phyloP scores from a whole-genome alignment of 192 early-diverging fungal genomes.

The Funneliformis geosporum region DNA sequence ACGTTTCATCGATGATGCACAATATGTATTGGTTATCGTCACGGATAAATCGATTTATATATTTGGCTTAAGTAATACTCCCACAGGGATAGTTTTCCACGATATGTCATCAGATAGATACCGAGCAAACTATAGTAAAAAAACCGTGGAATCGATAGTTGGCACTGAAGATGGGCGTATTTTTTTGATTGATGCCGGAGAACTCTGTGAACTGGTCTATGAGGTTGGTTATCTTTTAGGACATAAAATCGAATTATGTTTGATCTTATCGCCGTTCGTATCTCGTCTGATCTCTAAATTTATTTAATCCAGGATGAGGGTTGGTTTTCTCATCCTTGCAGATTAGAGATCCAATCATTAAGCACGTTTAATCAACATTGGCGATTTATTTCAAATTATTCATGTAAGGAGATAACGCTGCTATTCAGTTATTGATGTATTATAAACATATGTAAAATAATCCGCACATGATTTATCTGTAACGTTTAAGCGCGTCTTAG shows the following conservation, averaged over 20 bases:
- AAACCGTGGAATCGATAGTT: constrained; percentile 6
- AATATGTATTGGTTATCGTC: constrained; percentile 17
- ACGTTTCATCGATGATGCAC: constrained; percentile 20
- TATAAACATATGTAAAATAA: neutral
- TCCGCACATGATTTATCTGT: neutral
- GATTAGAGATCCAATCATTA: neutral
- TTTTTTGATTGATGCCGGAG: constrained; percentile 18
- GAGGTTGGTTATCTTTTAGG: neutral
- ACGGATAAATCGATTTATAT: constrained; percentile 8
- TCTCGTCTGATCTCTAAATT: neutral
- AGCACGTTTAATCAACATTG: neutral
- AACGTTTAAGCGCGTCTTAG: neutral
- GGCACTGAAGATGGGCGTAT: constrained; percentile 21
- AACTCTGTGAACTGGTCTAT: constrained; percentile 22
- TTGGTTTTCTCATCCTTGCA: constrained; percentile 17
- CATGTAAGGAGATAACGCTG: neutral
- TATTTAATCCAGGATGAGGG: constrained; percentile 12
- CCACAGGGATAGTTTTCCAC: constrained; percentile 3
- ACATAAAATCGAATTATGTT: neutral
- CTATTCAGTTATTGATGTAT: neutral
- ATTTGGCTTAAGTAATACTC: constrained; percentile 8
- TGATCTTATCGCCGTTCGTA: neutral
- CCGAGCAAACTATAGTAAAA: constrained; percentile 18
- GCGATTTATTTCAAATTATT: neutral
- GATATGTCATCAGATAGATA: constrained; percentile 20